Evolutionary conservation across 2,329 filamentous ascomycete species (phyloP), one percentile per base, ranked within the genome.

Genomic region (Boeremia exigua): DNA sequence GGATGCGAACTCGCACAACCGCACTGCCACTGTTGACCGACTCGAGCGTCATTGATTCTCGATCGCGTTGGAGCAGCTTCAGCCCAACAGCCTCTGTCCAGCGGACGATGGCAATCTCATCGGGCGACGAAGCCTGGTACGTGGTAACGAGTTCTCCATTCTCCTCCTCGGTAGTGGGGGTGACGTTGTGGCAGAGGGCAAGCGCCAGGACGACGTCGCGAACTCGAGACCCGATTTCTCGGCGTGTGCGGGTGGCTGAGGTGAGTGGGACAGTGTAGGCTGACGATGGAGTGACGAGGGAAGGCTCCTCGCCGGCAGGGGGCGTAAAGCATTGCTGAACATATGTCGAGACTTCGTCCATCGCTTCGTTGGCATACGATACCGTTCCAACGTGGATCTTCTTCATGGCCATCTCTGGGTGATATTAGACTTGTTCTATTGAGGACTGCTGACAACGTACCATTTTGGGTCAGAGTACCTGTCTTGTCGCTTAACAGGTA

Each of bases 311-410:
- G 40, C 72, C 70, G 2, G 67, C 54, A 17, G 73, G 70, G 15
- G 70, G 67, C 11, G 87, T 83, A 67, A 98, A 96, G 6, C 89
- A 91, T 73, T 97, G 93, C 60, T 84, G 87, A 46, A 99, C 85
- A 71, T 96, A 97, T 0, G 90, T 85, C 11, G 86, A 81, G 11
- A 99, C 95, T 78, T 99, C 96, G 65, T 98, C 95, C 95, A 99
- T 99, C 9, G 95, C 94, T 72, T 99, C 95, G 66, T 96, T 96
- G 30, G 94, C 95, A 70, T 99, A 99, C 1, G 94, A 98, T 1
- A 98, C 95, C 9, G 95, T 99, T 9, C 96, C 95, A 48, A 99
- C 91, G 69, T 99, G 96, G 6, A 99, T 94, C 77, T 99, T 99
- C 73, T 96, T 96, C 84, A 99, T 89, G 71, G 97, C 94, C 93